Conservation (phyloP, 768 basidiomycete genomes). For the Daedalea quercina region DNA sequence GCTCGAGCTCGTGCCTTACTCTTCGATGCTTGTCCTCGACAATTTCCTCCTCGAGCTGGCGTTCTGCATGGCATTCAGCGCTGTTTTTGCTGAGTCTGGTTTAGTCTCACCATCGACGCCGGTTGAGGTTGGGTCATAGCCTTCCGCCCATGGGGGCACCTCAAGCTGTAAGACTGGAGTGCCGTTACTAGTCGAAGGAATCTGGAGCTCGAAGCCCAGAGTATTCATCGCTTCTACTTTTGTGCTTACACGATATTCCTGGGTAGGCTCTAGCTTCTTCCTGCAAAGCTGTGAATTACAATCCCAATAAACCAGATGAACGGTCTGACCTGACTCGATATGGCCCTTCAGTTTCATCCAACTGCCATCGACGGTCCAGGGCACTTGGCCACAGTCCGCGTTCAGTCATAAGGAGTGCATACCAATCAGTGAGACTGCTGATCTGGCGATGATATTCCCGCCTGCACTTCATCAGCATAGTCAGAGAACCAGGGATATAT, state of each 20-base stretch:
- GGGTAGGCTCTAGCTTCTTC: conserved; percentile 69
- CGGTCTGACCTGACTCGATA: conserved; percentile 68
- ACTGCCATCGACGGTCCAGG: conserved; percentile 52
- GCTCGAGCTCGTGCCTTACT: conserved; percentile 80
- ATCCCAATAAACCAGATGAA: neutral
- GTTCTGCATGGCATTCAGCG: conserved; percentile 24
- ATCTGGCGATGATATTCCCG: conserved; percentile 74
- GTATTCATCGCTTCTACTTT: conserved; percentile 32
- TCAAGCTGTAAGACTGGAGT: conserved; percentile 37
- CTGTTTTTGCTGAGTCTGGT: neutral
- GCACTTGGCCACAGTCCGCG: conserved; percentile 76
- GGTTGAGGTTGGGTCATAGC: conserved; percentile 59
- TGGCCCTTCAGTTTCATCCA: conserved; percentile 92
- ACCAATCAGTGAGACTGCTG: conserved; percentile 52
- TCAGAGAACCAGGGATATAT: neutral
- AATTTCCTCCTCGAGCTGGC: conserved; percentile 67
- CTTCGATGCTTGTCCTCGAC: conserved; percentile 85
- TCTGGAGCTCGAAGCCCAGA: neutral
- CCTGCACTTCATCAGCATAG: conserved; percentile 30
- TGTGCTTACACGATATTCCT: conserved; percentile 36
- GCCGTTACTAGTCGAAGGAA: neutral
- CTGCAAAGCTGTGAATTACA: conserved; percentile 30
- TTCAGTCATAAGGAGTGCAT: conserved; percentile 58
- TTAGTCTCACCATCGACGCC: conserved; percentile 47
- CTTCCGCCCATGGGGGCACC: conserved; percentile 68